These are phyloP conservation scores for Leccinum arenicola DNA, from an alignment of 768 basidiomycete genomes.

Conservation along the genomic window DNA sequence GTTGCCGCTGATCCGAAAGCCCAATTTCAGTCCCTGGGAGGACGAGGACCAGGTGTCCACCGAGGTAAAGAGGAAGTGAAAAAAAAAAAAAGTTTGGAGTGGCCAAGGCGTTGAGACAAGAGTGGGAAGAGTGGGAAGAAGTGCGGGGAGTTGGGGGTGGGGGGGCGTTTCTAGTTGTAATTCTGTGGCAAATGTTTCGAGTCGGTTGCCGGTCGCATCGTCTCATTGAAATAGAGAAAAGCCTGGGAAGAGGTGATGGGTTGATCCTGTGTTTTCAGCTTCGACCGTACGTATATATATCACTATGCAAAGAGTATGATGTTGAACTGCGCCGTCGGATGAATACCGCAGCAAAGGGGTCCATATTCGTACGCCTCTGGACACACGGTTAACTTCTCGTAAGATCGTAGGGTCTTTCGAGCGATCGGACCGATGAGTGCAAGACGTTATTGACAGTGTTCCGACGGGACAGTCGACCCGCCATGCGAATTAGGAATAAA, in stretches of 20 bases:
- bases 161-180: conserved; percentile 1
- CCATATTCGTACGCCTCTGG: conserved; percentile 6
- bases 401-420: neutral
- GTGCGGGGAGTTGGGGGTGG: neutral
- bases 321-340: conserved; percentile 18
- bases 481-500: neutral
- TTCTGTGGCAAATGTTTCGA: conserved; percentile 9
- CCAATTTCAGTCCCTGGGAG: conserved; percentile 81
- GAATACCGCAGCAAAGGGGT: neutral
- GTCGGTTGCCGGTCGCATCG: conserved; percentile 14
- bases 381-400: neutral
- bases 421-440: neutral
- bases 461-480: neutral
- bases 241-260: conserved; percentile 15
- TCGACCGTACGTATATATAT: conserved; percentile 31
- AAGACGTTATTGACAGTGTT: neutral
- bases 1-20: conserved; percentile 62
- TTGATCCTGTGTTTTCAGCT: conserved; percentile 23
- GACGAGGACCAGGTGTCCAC: conserved; percentile 52
- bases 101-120: neutral
- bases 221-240: conserved; percentile 14
- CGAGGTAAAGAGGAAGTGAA: conserved; percentile 20
- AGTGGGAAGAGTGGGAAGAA: neutral
- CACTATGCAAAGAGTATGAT: conserved; percentile 28
- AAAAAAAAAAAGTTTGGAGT: neutral